A percentile compares a stretch with the other conserved stretches of the same genome.
Conservation (phyloP, 2,329 filamentous ascomycete genomes). For the Colletotrichum graminicola region DNA sequence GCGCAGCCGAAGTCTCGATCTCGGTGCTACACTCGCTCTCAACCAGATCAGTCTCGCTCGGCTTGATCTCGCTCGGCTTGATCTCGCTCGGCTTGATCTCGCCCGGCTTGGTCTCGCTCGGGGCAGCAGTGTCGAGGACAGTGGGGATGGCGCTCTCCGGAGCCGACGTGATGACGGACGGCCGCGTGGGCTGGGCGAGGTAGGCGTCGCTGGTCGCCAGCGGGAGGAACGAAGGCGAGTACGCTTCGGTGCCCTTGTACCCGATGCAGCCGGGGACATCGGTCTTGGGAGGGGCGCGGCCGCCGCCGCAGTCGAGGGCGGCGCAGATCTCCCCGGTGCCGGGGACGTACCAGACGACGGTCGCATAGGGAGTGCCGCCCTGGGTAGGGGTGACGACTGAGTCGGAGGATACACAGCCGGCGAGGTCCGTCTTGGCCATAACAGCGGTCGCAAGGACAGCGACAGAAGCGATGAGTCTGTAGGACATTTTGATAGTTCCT, state of each 20-base stretch:
- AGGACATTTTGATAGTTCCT: conserved; percentile 29
- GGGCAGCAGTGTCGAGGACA: neutral
- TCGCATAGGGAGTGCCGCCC: conserved; percentile 54
- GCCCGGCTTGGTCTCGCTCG: neutral
- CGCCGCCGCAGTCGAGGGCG: conserved; percentile 75
- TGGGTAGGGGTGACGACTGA: conserved; percentile 44
- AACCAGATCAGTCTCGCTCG: neutral
- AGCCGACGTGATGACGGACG: neutral
- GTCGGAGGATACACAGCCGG: conserved; percentile 58
- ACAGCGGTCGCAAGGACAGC: conserved; percentile 49
- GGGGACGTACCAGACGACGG: conserved; percentile 70
- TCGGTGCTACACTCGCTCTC: neutral
- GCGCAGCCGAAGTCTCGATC: neutral
- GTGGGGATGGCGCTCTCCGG: neutral
- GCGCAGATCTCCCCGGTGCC: conserved; percentile 74
- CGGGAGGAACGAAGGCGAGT: conserved; percentile 64
- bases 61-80: neutral
- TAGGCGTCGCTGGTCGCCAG: conserved; percentile 44
- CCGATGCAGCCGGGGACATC: conserved; percentile 70
- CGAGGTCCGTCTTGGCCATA: conserved; percentile 59
- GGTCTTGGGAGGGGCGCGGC: conserved; percentile 73
- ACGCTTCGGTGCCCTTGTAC: conserved; percentile 68
- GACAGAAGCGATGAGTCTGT: conserved; percentile 43
- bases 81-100: neutral
- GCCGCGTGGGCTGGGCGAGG: conserved; percentile 2